Base-by-base conservation (phyloP, 768 basidiomycete species). In the Filobasidium floriforme region DNA sequence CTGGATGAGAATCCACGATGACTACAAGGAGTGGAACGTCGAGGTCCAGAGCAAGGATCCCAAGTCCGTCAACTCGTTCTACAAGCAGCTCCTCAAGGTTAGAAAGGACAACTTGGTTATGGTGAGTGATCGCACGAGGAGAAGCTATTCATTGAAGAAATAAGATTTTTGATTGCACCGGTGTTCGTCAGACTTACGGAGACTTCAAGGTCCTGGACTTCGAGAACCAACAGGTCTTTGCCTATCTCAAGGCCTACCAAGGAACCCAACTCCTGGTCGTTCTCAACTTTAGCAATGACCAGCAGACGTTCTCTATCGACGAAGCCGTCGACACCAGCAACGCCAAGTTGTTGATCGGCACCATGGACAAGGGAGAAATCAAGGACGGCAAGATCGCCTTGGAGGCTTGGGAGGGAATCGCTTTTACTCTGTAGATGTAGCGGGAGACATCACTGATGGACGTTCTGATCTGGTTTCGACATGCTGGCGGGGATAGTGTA, bases 1-100 rank as follows among this genome's bases (percentile, higher is more conserved):
- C 0, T 89, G 87, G 88, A 89, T 89, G 87, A 81, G 86, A 28
- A 83, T 87, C 7, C 86, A 88, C 70, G 86, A 87, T 44, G 87
- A 88, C 70, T 87, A 84, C 72, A 63, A 68, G 0, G 72, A 76
- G 2, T 87, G 85, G 82, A 89, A 88, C 70, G 86, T 81, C 19
- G 80, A 71, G 1, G 75, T 73, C 12, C 84, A 88, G 76, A 46
- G 80, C 19, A 69, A 72, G 0, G 83, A 87, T 63, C 70, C 78
- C 0, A 70, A 79, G n/a, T 87, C 85, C 70, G 85, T 87, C 1
- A 80, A 80, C 54, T 72, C 80, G 1, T 89, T 89, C 75, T 89
- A 84, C 82, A 85, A 85, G 73, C 74, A 77, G 24, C 83, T 86
- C 10, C 71, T 89, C 40, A 68, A 64, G 22, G 62, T 85, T 1